A percentile compares a stretch with the other conserved stretches of the same genome.
Conservation (phyloP, 306 rosid species). For the Rubus parviflorus region DNA sequence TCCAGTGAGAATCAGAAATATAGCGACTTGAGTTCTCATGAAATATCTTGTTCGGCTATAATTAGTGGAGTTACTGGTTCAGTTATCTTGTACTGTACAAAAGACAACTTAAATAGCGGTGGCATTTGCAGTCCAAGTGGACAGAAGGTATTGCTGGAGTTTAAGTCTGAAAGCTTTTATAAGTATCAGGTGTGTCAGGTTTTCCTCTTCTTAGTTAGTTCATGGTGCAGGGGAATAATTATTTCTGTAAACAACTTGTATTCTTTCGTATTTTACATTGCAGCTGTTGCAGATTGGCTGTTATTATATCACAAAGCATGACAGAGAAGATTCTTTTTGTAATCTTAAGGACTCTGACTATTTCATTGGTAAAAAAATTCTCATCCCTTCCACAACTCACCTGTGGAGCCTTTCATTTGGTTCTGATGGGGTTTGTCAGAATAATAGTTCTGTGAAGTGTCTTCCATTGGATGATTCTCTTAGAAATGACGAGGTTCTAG, state of each 20-base stretch:
- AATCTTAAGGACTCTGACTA: conserved; percentile 30
- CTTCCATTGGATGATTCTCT: conserved; percentile 33
- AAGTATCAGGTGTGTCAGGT: conserved; percentile 60
- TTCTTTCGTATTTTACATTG: conserved; percentile 32
- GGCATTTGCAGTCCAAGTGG: conserved; percentile 42
- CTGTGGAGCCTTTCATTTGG: conserved; percentile 66
- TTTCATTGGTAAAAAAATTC: conserved; percentile 37
- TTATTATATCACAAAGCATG: conserved; percentile 60
- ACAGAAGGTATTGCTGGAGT: conserved; percentile 71
- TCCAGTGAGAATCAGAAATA: conserved; percentile 33
- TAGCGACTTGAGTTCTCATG: conserved; percentile 36
- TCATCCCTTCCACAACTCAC: conserved; percentile 46
- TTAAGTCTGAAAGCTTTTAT: conserved; percentile 49
- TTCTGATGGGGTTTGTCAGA: conserved; percentile 44
- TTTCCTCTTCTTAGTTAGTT: conserved; percentile 20
- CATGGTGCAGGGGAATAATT: conserved; percentile 9
- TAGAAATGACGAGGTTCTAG: conserved; percentile 28
- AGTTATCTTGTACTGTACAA: conserved; percentile 47
- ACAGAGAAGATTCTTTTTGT: conserved; percentile 47
- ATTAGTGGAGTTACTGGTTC: conserved; percentile 40
- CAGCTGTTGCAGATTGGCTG: conserved; percentile 83
- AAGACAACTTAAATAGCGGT: conserved; percentile 20
- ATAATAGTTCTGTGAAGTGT: conserved; percentile 27
- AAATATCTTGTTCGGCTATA: conserved; percentile 54
- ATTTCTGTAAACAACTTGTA: conserved; percentile 23